A percentile compares a stretch with the other conserved stretches of the same genome.
Evolutionary conservation across 495 filamentous ascomycete species (phyloP).

Genomic region (Neurospora sp.): DNA sequence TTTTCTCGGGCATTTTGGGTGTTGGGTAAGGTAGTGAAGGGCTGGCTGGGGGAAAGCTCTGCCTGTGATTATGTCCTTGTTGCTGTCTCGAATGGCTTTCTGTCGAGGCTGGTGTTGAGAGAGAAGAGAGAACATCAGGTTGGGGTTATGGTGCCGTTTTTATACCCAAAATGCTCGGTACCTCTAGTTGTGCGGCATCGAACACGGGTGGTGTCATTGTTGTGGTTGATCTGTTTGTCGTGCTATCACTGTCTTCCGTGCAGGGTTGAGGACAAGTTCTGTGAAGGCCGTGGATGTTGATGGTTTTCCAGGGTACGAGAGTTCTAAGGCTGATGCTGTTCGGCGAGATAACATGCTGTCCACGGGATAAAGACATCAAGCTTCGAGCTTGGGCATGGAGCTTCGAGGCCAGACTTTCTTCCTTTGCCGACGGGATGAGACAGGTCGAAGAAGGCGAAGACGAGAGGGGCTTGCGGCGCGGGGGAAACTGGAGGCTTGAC

Average conservation of each 20-base stretch:
- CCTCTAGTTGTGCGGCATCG: neutral
- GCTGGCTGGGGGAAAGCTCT: neutral
- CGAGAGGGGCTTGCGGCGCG: neutral
- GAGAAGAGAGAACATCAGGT: neutral
- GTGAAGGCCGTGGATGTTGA: neutral
- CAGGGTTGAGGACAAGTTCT: neutral
- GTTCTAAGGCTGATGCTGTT: neutral
- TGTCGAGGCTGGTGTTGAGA: neutral
- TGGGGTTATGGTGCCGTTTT: neutral
- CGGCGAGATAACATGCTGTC: neutral
- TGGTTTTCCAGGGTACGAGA: neutral
- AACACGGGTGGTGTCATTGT: neutral
- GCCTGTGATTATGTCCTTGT: neutral
- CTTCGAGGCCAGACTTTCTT: neutral
- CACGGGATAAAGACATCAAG: neutral
- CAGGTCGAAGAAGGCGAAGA: neutral
- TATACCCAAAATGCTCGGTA: neutral
- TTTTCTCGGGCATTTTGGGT: neutral
- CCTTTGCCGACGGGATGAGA: neutral
- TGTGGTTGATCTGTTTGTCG: neutral
- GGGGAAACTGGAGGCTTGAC: neutral
- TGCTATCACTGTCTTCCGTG: neutral
- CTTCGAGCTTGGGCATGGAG: neutral
- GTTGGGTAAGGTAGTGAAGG: neutral
- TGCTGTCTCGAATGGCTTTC: neutral